Evolutionary conservation across 129 eudicot species (phyloP).

Genomic region (sunflower (Helianthus annuus)): DNA sequence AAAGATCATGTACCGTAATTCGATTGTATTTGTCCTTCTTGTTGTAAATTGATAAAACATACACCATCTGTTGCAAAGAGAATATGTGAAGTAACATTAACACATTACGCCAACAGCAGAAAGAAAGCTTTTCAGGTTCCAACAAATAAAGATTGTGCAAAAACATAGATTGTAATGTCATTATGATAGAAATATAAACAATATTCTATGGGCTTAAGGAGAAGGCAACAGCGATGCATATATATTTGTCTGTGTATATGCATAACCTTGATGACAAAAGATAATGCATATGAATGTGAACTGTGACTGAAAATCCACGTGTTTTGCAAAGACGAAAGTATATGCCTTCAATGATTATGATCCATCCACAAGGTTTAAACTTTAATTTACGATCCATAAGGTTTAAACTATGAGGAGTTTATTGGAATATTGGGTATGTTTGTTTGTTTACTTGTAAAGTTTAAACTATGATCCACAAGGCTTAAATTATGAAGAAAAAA

Average conservation of each 20-base stretch:
- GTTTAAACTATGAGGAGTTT: not conserved
- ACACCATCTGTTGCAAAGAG: constrained; percentile 66
- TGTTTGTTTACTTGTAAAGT: too few relatives aligned
- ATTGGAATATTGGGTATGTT: too few relatives aligned
- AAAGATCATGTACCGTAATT: constrained; percentile 61
- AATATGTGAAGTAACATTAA: constrained; percentile 8
- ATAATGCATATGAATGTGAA: too few relatives aligned
- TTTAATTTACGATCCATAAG: not conserved
- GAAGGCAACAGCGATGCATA: not conserved
- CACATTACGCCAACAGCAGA: constrained; percentile 2
- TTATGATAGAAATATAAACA: not conserved
- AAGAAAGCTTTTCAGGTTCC: constrained; percentile 12
- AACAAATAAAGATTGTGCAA: constrained; percentile 15
- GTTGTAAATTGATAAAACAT: constrained; percentile 81
- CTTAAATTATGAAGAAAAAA: not conserved
- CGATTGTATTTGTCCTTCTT: constrained; percentile 82
- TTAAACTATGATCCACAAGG: not conserved
- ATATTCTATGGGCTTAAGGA: constrained; percentile 6
- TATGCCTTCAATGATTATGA: too few relatives aligned
- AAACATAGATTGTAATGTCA: constrained; percentile 11
- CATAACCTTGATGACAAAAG: too few relatives aligned
- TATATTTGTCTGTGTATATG: constrained; percentile 14
- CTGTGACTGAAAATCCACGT: too few relatives aligned
- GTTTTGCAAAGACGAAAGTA: too few relatives aligned
- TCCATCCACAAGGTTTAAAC: constrained; percentile 11